These are phyloP conservation scores for Gracilaria caudata DNA, from an alignment of 23 red algal species.

Conservation along the genomic window DNA sequence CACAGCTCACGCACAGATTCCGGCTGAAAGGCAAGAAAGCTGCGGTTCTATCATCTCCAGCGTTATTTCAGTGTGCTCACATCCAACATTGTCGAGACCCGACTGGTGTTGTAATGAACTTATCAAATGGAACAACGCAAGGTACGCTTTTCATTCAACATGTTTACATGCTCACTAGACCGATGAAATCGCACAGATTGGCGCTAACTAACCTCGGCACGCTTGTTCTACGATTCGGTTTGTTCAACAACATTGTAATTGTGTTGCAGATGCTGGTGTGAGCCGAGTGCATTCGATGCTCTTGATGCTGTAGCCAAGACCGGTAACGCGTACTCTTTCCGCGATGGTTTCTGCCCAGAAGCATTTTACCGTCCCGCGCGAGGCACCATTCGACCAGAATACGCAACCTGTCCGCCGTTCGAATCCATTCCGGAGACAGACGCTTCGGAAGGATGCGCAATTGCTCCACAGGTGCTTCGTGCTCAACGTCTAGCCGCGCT, in stretches of 20 bases:
- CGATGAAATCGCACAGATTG: no score
- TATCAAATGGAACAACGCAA: slow-evolving; percentile 54
- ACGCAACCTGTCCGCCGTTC: slow-evolving; percentile 44
- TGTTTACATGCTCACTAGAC: no score
- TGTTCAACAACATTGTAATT: not conserved
- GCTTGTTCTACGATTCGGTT: not conserved
- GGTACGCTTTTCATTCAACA: not conserved
- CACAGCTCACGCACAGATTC: slow-evolving; percentile 27
- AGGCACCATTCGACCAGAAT: slow-evolving; percentile 50
- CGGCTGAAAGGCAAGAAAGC: slow-evolving; percentile 56
- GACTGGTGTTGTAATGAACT: slow-evolving; percentile 70
- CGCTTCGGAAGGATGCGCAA: slow-evolving; percentile 7
- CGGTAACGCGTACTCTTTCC: slow-evolving; percentile 55
- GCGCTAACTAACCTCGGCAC: not conserved
- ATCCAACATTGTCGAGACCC: slow-evolving; percentile 39
- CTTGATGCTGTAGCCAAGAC: slow-evolving; percentile 29
- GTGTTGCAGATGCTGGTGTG: slow-evolving; percentile 47
- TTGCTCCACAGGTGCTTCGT: slow-evolving; percentile 8
- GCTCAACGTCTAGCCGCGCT: slow-evolving; percentile 20
- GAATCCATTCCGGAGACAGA: slow-evolving; percentile 32
- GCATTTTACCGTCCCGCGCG: slow-evolving; percentile 39
- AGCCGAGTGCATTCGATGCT: slow-evolving; percentile 57
- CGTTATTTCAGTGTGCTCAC: slow-evolving; percentile 64
- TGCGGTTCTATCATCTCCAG: slow-evolving; percentile 50
- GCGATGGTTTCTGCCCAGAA: slow-evolving; percentile 43